Percentiles rank a stretch among this genome's conserved stretches.
Conservation (phyloP, 495 filamentous ascomycete species). For the Aspergillus sclerotiicarbonarius region DNA sequence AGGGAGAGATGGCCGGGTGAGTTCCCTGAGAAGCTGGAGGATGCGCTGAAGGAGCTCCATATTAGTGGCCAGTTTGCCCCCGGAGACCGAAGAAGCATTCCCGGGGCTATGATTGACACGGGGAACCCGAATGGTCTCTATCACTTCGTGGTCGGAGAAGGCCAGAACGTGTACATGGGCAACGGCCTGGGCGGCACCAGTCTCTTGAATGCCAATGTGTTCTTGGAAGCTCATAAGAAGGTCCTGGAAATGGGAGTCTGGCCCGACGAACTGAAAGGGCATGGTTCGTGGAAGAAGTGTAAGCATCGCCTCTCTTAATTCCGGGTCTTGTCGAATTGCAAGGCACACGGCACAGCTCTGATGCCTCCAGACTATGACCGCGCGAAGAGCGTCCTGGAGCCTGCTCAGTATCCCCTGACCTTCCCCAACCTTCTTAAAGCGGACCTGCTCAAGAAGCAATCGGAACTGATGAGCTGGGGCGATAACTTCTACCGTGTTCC, state of each 20-base stretch:
- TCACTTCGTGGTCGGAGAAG: constrained; percentile 2
- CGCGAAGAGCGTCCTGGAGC: neutral
- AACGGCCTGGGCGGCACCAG: constrained; percentile 5
- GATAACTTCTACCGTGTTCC: constrained; percentile 5
- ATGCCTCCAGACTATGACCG: neutral
- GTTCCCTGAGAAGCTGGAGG: constrained; percentile 3
- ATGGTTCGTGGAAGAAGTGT: constrained; percentile 2
- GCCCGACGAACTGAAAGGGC: neutral
- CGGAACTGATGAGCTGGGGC: constrained; percentile 4
- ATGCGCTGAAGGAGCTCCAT: constrained; percentile 2
- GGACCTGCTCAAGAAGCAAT: neutral
- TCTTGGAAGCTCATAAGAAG: neutral
- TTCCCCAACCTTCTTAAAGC: neutral
- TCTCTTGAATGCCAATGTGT: constrained; percentile 6
- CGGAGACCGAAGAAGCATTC: neutral
- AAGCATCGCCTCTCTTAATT: neutral
- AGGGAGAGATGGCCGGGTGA: neutral
- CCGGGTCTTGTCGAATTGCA: no score
- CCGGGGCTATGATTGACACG: neutral
- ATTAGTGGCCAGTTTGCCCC: neutral
- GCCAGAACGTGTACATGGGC: constrained; percentile 9
- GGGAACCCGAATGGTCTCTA: constrained; percentile 4
- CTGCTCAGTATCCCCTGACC: neutral
- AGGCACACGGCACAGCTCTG: no score
- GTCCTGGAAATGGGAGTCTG: constrained; percentile 2